Percentiles rank a stretch among this genome's conserved stretches.
Evolutionary conservation across 768 basidiomycete genomes (phyloP).

Genomic region (Kwoniella botswanensis): DNA sequence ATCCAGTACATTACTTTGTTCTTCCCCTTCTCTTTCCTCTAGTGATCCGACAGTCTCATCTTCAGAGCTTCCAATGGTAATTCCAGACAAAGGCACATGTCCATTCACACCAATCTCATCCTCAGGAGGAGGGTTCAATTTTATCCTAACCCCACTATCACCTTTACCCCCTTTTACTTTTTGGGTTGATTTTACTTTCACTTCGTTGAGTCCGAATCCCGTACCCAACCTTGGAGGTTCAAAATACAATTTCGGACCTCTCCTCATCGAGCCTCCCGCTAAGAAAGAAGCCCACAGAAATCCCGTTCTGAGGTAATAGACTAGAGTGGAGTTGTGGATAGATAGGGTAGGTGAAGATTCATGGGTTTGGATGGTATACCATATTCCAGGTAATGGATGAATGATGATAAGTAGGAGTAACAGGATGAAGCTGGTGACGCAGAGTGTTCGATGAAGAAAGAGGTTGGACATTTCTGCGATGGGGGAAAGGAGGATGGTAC

Average conservation of each 20-base stretch:
- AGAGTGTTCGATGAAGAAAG: constrained; percentile 31
- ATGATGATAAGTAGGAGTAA: constrained; percentile 19
- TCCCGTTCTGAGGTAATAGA: constrained; percentile 12
- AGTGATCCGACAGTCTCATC: not conserved
- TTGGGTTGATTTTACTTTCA: constrained; percentile 6
- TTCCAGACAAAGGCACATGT: not conserved
- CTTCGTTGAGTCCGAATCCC: constrained; percentile 46
- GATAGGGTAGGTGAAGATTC: constrained; percentile 23
- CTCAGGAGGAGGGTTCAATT: constrained; percentile 15
- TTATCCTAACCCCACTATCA: constrained; percentile 13
- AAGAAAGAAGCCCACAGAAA: constrained; percentile 21
- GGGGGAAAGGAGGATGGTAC: constrained; percentile 6
- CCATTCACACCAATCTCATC: not conserved
- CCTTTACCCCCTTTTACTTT: not conserved
- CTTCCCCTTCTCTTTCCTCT: not conserved
- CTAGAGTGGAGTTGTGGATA: not conserved
- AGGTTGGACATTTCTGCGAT: constrained; percentile 18
- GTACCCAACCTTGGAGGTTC: constrained; percentile 35
- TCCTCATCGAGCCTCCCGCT: constrained; percentile 39
- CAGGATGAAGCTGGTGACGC: constrained; percentile 26
- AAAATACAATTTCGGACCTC: constrained; percentile 47
- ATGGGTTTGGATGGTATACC: constrained; percentile 29
- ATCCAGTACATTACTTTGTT: constrained; percentile 38
- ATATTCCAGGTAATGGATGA: constrained; percentile 31
- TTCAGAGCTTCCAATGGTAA: constrained; percentile 11